Evolutionary conservation across 169 alveolate species (phyloP).

Genomic region (Eimeria tenella): DNA sequence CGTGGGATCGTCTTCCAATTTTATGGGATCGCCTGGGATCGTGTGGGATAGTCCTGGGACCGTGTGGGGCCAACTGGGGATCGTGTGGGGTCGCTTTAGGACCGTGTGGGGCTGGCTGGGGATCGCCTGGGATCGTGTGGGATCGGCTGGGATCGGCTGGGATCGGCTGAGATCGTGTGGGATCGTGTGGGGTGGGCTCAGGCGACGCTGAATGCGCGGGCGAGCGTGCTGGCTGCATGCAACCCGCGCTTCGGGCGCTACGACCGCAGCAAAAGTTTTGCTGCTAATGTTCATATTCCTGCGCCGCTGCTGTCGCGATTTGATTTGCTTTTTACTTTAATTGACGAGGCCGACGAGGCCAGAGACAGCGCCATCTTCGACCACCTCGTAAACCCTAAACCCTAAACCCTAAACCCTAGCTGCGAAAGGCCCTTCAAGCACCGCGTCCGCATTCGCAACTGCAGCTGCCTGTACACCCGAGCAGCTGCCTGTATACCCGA

Average conservation of each 20-base stretch:
- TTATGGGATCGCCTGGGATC: not conserved
- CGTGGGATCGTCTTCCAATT: not conserved
- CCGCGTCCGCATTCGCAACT: not conserved
- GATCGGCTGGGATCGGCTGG: not conserved
- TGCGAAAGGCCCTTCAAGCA: not conserved
- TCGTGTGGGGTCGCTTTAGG: not conserved
- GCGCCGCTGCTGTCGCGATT: constrained; percentile 99
- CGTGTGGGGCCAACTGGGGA: not conserved
- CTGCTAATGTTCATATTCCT: constrained; percentile 99
- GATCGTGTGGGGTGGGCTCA: constrained; percentile 80
- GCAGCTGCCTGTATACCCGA: too few relatives aligned
- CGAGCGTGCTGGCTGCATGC: constrained; percentile 99
- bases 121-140: too few relatives aligned
- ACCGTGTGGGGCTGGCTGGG: not conserved
- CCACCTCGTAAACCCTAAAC: constrained; percentile 61
- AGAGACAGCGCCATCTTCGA: constrained; percentile 59
- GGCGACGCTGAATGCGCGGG: constrained; percentile 98
- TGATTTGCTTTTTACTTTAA: constrained; percentile 98
- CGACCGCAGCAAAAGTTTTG: constrained; percentile 97
- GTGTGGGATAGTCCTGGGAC: not conserved
- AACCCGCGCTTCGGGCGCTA: constrained; percentile 98
- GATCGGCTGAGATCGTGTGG: not conserved
- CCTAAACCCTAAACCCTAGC: not conserved
- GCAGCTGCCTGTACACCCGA: not conserved
- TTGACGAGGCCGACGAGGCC: constrained; percentile 89